Evolutionary conservation across 345 rosid genomes (phyloP).

Genomic region (Eucalyptus curtisii): DNA sequence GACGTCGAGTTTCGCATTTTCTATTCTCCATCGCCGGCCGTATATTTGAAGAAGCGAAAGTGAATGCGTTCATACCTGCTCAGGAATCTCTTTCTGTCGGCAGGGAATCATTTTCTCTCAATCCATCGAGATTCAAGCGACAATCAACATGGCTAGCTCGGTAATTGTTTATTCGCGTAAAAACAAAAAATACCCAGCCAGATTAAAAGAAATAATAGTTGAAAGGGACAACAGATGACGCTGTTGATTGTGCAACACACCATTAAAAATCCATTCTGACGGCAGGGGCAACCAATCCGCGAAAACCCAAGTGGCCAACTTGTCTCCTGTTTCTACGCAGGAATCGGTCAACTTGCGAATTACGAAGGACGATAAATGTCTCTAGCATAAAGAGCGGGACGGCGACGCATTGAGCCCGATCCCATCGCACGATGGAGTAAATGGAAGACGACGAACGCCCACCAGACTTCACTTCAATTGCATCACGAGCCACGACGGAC

Average conservation of each 20-base stretch:
- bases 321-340: not conserved
- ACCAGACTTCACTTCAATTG: not conserved
- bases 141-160: not conserved
- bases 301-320: not conserved
- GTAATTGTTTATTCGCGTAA: not conserved
- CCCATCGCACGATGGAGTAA: not conserved
- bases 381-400: not conserved
- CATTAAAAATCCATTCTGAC: not conserved
- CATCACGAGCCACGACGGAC: not conserved
- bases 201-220: accelerated
- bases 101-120: too few species aligned
- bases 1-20: not conserved
- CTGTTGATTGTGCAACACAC: not conserved
- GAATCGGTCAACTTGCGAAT: not conserved
- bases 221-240: not conserved
- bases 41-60: not conserved
- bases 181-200: not conserved
- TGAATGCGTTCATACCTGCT: not conserved
- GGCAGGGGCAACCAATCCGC: not conserved
- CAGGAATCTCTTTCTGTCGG: too few species aligned
- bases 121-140: not conserved
- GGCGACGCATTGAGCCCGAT: not conserved
- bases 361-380: not conserved
- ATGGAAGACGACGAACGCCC: not conserved
- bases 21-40: not conserved